Evolutionary conservation across 768 basidiomycete genomes (phyloP).

Genomic region (Lentinula edodes): DNA sequence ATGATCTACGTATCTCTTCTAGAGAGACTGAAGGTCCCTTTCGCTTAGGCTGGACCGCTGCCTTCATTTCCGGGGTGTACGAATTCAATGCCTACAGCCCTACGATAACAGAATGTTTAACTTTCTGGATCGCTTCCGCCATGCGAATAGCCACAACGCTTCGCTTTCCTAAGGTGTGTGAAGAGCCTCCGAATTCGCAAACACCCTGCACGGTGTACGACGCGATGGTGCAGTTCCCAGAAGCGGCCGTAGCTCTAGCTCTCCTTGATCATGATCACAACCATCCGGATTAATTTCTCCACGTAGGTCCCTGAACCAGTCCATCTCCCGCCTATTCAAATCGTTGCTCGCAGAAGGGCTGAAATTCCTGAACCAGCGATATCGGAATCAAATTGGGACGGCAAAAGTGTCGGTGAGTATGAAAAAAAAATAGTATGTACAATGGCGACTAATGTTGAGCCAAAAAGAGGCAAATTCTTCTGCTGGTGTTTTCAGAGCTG

Average conservation of each 20-base stretch:
- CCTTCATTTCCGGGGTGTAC: slow-evolving; percentile 45
- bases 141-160: slow-evolving; percentile 32
- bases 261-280: slow-evolving; percentile 13
- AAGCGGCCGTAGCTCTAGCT: slow-evolving; percentile 22
- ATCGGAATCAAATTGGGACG: slow-evolving; percentile 41
- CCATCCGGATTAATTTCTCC: slow-evolving; percentile 7
- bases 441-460: background rate
- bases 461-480: slow-evolving; percentile 29
- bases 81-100: slow-evolving; percentile 33
- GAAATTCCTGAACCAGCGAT: slow-evolving; percentile 21
- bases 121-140: slow-evolving; percentile 53
- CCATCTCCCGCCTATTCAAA: slow-evolving; percentile 19
- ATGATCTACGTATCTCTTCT: background rate
- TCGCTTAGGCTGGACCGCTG: slow-evolving; percentile 44
- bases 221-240: slow-evolving; percentile 19
- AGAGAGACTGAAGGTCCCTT: background rate
- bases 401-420: slow-evolving; percentile 31
- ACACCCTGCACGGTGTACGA: slow-evolving; percentile 25
- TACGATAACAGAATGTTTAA: slow-evolving; percentile 45
- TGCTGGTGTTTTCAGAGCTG: slow-evolving; percentile 22
- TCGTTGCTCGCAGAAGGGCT: slow-evolving; percentile 19
- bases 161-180: slow-evolving; percentile 35
- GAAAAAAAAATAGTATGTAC: background rate
- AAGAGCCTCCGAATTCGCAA: slow-evolving; percentile 15
- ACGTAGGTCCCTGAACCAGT: slow-evolving; percentile 41